Conservation (phyloP, 2,329 filamentous ascomycete genomes). For the Pseudopithomyces chartarum region DNA sequence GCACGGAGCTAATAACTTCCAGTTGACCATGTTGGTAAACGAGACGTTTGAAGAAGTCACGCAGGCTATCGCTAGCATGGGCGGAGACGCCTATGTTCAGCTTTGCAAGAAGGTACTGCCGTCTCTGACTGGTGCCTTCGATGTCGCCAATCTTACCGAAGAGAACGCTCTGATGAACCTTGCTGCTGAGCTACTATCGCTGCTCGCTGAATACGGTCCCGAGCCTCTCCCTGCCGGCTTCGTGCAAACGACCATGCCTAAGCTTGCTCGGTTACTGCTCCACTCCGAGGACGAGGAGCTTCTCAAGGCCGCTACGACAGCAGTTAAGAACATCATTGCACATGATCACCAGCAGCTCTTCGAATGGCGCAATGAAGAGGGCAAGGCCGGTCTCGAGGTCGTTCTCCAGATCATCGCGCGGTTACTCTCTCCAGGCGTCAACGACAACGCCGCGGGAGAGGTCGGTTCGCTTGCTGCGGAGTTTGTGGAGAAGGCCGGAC, state of each 20-base stretch:
- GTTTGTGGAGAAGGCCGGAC: constrained; percentile 92
- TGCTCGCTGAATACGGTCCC: constrained; percentile 80
- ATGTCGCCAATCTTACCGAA: constrained; percentile 82
- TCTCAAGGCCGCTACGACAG: constrained; percentile 81
- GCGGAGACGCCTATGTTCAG: constrained; percentile 71
- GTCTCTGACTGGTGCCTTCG: constrained; percentile 84
- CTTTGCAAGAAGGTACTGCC: constrained; percentile 88
- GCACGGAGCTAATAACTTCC: constrained; percentile 86
- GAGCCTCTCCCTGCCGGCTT: constrained; percentile 87
- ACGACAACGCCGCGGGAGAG: constrained; percentile 93
- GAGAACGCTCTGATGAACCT: constrained; percentile 86
- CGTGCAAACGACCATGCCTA: constrained; percentile 82
- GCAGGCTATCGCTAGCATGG: constrained; percentile 66
- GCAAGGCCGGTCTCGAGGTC: constrained; percentile 84
- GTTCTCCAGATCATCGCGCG: constrained; percentile 92
- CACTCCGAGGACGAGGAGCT: constrained; percentile 86
- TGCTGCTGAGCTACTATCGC: constrained; percentile 81
- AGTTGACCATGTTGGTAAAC: constrained; percentile 82
- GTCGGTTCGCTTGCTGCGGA: constrained; percentile 93
- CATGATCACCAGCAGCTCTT: constrained; percentile 92
- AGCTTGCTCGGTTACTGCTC: constrained; percentile 81
- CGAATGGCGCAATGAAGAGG: constrained; percentile 77
- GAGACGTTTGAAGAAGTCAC: constrained; percentile 93
- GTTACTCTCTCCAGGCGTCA: constrained; percentile 79
- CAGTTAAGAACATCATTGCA: constrained; percentile 85